These are phyloP conservation scores for Nicotiana benthamiana DNA, from an alignment of 257 asterid genomes.

Conservation along the genomic window DNA sequence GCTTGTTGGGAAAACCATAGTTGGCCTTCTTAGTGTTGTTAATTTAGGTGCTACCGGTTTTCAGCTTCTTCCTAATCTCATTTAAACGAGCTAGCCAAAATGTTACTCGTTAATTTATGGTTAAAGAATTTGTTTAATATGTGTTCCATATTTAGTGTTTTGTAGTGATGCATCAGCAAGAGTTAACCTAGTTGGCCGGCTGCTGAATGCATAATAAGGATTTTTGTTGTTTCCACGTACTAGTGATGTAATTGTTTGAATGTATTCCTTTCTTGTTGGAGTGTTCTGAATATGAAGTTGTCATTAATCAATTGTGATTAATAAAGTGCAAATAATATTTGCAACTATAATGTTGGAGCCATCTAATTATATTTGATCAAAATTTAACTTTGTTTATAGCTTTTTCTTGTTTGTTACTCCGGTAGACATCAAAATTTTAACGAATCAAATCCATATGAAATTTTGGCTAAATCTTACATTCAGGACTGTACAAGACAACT, in stretches of 20 bases:
- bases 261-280: background rate
- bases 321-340: background rate
- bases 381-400: background rate
- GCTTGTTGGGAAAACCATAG: background rate
- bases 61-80: conserved; percentile 5
- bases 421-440: too few species aligned
- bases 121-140: background rate
- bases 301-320: background rate
- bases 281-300: background rate
- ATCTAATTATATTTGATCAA: background rate
- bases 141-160: background rate
- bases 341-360: background rate
- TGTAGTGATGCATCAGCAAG: background rate
- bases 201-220: background rate
- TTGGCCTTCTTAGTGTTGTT: conserved; percentile 11
- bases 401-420: background rate
- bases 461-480: too few species aligned
- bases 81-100: background rate
- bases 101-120: background rate
- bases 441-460: too few species aligned
- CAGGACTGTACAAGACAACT: too few species aligned
- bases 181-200: background rate
- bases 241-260: background rate
- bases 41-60: conserved; percentile 12
- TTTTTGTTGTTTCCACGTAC: background rate